phyloP scores from a whole-genome alignment of 75 land plant genomes.

The Selaginella moellendorffii region DNA sequence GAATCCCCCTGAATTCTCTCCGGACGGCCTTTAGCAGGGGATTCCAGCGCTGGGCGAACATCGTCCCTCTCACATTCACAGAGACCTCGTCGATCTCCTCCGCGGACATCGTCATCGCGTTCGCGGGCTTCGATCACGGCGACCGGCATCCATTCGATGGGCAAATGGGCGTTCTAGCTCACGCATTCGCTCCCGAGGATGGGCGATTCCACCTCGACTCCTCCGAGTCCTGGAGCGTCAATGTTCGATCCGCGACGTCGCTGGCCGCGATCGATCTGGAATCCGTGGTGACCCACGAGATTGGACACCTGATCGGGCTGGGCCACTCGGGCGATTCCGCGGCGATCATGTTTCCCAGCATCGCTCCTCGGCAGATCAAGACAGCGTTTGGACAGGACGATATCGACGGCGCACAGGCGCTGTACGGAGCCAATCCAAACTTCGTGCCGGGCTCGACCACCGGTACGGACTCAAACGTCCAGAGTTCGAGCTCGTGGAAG shows the following conservation, averaged over 20 bases:
- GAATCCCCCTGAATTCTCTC: background rate
- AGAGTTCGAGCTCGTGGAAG: no score
- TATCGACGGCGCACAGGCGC: constrained; percentile 19
- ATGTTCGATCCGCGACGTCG: background rate
- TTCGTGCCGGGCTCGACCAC: background rate
- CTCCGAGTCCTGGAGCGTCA: constrained; percentile 39
- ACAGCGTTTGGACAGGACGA: constrained; percentile 21
- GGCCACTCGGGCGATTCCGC: constrained; percentile 17
- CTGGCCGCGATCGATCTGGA: background rate
- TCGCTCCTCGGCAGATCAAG: constrained; percentile 11
- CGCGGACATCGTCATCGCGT: constrained; percentile 44
- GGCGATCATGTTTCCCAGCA: constrained; percentile 32
- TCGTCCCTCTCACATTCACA: constrained; percentile 36
- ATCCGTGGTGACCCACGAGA: constrained; percentile 32
- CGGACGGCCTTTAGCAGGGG: constrained; percentile 29
- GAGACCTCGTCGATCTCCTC: constrained; percentile 7
- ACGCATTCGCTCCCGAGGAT: constrained; percentile 49
- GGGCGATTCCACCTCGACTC: constrained; percentile 56
- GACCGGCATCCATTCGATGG: constrained; percentile 66
- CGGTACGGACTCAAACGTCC: background rate
- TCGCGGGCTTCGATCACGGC: constrained; percentile 37
- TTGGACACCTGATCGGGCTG: constrained; percentile 37
- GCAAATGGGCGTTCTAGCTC: constrained; percentile 42
- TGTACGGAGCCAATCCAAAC: constrained; percentile 11
- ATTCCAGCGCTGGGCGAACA: constrained; percentile 39